Evolutionary conservation across 768 basidiomycete genomes (phyloP).

Genomic region (Pholiota conissans): DNA sequence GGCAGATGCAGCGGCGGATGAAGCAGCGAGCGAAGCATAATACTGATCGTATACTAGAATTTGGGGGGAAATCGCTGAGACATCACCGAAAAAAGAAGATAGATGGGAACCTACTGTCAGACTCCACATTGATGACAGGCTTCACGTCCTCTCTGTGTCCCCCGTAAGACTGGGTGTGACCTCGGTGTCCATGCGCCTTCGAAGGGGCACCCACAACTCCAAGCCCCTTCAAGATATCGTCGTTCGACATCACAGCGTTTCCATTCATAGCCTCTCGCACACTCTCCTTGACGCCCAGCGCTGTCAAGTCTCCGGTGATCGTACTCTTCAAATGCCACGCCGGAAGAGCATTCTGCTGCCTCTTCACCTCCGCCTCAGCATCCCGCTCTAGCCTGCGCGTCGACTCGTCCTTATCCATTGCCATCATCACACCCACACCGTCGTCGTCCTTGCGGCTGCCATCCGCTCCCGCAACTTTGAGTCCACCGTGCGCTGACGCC

Average conservation of each 20-base stretch:
- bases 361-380: slow-evolving; percentile 79
- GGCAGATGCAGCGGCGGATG: slow-evolving; percentile 51
- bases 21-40: slow-evolving; percentile 75
- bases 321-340: slow-evolving; percentile 97
- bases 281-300: slow-evolving; percentile 76
- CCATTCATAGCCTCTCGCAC: slow-evolving; percentile 42
- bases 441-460: slow-evolving; percentile 64
- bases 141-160: slow-evolving; percentile 31
- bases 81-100: neutral
- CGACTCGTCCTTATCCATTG: slow-evolving; percentile 85
- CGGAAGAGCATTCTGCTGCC: slow-evolving; percentile 89
- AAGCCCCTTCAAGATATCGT: slow-evolving; percentile 71
- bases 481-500: slow-evolving; percentile 49
- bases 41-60: slow-evolving; percentile 75
- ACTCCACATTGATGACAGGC: slow-evolving; percentile 53
- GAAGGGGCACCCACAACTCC: slow-evolving; percentile 50
- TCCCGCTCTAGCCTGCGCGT: slow-evolving; percentile 72
- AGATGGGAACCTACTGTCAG: slow-evolving; percentile 65
- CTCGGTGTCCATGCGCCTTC: slow-evolving; percentile 23
- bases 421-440: slow-evolving; percentile 84
- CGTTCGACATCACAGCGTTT: slow-evolving; percentile 48
- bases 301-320: slow-evolving; percentile 89
- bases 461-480: slow-evolving; percentile 75
- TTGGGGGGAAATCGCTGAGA: neutral
- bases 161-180: slow-evolving; percentile 10